These are phyloP conservation scores for Xylaria sp. DNA, from an alignment of 2,329 filamentous ascomycete species.

Conservation along the genomic window DNA sequence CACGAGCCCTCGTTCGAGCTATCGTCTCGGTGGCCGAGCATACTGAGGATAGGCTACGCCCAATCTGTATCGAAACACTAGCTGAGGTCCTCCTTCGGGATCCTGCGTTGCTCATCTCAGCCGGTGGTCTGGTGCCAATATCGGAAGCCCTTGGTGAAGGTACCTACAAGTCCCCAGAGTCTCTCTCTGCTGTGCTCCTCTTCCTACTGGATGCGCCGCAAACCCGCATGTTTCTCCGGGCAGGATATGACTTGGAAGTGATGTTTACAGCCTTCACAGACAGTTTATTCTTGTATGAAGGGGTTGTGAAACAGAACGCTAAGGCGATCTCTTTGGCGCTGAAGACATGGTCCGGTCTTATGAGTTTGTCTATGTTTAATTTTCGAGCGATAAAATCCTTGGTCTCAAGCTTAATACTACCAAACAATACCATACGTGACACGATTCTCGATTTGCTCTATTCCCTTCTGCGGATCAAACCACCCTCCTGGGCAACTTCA, in stretches of 20 bases:
- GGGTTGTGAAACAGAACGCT: constrained; percentile 81
- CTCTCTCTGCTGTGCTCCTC: constrained; percentile 85
- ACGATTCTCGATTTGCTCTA: constrained; percentile 90
- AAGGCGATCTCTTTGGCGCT: constrained; percentile 92
- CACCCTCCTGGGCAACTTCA: constrained; percentile 92
- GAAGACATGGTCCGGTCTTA: constrained; percentile 92
- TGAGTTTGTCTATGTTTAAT: constrained; percentile 88
- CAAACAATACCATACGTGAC: constrained; percentile 69
- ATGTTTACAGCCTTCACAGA: constrained; percentile 95
- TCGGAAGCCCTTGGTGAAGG: constrained; percentile 93
- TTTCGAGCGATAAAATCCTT: constrained; percentile 87
- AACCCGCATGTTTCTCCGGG: constrained; percentile 82
- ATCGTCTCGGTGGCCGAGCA: constrained; percentile 92
- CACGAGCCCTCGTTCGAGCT: constrained; percentile 85
- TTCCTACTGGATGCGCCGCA: constrained; percentile 88
- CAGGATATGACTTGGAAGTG: constrained; percentile 88
- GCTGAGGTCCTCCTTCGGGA: constrained; percentile 91
- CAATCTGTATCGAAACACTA: constrained; percentile 92
- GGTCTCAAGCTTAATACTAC: constrained; percentile 69
- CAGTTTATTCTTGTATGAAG: constrained; percentile 69
- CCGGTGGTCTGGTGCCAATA: constrained; percentile 86
- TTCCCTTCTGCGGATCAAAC: constrained; percentile 83
- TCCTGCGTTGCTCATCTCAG: constrained; percentile 80
- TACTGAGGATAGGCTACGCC: constrained; percentile 82
- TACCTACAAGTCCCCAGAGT: constrained; percentile 91